phyloP scores from a whole-genome alignment of 164 flowering plant genomes.

The Liriodendron chinense region DNA sequence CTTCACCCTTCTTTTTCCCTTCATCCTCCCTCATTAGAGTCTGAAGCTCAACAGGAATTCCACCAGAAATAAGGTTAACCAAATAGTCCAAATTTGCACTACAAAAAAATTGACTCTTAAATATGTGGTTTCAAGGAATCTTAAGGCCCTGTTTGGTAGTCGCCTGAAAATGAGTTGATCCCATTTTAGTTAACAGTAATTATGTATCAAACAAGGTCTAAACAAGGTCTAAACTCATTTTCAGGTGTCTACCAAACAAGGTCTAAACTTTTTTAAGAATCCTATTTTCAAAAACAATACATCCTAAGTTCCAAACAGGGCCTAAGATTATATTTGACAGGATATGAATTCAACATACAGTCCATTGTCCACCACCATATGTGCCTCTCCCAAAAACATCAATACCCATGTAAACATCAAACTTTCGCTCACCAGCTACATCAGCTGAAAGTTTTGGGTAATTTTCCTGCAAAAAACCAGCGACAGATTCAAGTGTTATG shows the following conservation, averaged over 20 bases:
- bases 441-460: conserved; percentile 69
- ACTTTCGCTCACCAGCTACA: conserved; percentile 77
- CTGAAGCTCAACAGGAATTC: too few species aligned
- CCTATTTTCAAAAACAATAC: not conserved
- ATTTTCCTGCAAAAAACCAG: conserved; percentile 45
- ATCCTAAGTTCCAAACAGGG: not conserved
- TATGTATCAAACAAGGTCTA: too few species aligned
- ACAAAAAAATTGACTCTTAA: too few species aligned
- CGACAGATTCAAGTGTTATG: not conserved
- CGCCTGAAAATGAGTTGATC: too few species aligned
- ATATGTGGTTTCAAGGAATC: too few species aligned
- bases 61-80: too few species aligned
- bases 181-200: too few species aligned
- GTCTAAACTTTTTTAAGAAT: too few species aligned
- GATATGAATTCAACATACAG: conserved; percentile 37
- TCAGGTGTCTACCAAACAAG: too few species aligned
- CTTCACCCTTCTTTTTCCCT: not conserved
- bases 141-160: too few species aligned
- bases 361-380: conserved; percentile 93
- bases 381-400: conserved; percentile 87
- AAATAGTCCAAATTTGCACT: too few species aligned
- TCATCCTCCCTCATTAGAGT: not conserved
- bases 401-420: conserved; percentile 94
- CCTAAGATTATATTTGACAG: not conserved
- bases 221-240: too few species aligned